These are phyloP conservation scores for Eucalyptus albens DNA, from an alignment of 345 rosid genomes.

Conservation along the genomic window DNA sequence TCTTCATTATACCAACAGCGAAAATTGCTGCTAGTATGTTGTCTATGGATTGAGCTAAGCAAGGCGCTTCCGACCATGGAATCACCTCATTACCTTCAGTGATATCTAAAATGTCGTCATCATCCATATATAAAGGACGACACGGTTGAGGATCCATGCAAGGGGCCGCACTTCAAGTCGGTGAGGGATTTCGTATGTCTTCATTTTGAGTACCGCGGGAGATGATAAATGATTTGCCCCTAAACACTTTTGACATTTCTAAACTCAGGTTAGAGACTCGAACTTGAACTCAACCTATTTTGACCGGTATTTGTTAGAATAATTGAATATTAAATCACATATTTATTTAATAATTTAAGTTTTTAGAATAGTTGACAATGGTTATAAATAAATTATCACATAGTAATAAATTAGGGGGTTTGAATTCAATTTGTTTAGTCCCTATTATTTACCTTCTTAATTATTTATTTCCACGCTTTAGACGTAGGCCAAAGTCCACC, in stretches of 20 bases:
- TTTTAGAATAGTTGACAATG: too few relatives aligned
- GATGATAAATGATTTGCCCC: not conserved
- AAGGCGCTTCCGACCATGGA: not conserved
- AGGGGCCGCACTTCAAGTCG: not conserved
- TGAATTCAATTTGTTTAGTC: too few relatives aligned
- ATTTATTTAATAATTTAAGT: too few relatives aligned
- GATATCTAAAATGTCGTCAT: not conserved
- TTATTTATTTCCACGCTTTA: too few relatives aligned
- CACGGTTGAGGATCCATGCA: not conserved
- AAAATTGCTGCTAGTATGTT: not conserved
- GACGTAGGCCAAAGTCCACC: too few relatives aligned
- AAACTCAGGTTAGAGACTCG: not conserved
- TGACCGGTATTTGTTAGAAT: too few relatives aligned
- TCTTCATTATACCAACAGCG: not conserved
- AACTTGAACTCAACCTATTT: too few relatives aligned
- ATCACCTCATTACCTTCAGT: not conserved
- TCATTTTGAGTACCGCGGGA: not conserved
- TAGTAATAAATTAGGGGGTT: too few relatives aligned
- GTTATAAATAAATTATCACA: too few relatives aligned
- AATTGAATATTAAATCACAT: too few relatives aligned
- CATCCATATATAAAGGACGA: not conserved
- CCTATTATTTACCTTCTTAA: too few relatives aligned
- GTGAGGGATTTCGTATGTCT: not conserved
- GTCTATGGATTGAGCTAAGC: not conserved
- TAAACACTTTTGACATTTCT: not conserved